Base-by-base conservation (phyloP, 768 basidiomycete genomes). In the Piloderma croceum region DNA sequence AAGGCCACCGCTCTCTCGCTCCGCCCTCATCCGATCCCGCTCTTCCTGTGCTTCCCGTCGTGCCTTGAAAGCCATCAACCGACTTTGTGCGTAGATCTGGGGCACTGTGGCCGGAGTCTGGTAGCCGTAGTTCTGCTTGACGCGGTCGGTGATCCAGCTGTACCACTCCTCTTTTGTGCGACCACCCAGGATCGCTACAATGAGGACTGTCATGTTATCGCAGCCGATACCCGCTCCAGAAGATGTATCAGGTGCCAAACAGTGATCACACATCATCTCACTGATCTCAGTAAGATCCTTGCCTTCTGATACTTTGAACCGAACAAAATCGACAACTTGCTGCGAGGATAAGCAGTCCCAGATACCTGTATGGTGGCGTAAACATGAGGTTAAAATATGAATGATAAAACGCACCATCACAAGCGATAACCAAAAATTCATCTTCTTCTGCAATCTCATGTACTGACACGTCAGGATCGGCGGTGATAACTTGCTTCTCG, bases 321-420 rank as follows among this genome's bases (percentile, higher is more conserved):
- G 81, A 29, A 93, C 74, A 47, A 89, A 83, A 64, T 98, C 87
- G 45, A 97, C 72, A 32, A 85, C 89, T 58, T 96, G 87, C 50
- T 99, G 96, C 6, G 91, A 94, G 4, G 77, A 77, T 27, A 99
- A 63, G 57, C 96, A 98, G 61, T 99, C 96, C 96, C 96, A 99
- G 54, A 98, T 99, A 45, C 94, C 93, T 94, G 45, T n/a, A 24
- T 34, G n/a, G n/a, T n/a, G 27, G 36, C 15, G 25, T 35, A 31
- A n/a, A 42, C 47, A 31, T 46, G 46, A 45, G 43, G 17, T 27
- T 27, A 10, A 21, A 27, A 33, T 31, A 44, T 24, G 19, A n/a
- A 38, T 37, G 12, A 19, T 19, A 17, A 35, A 25, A 59, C 77
- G 24, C 45, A 94, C 93, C 96, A 61, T 99, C 96, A 61, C 96